Conservation (phyloP, 768 basidiomycete species). For the Trametes cubensis region DNA sequence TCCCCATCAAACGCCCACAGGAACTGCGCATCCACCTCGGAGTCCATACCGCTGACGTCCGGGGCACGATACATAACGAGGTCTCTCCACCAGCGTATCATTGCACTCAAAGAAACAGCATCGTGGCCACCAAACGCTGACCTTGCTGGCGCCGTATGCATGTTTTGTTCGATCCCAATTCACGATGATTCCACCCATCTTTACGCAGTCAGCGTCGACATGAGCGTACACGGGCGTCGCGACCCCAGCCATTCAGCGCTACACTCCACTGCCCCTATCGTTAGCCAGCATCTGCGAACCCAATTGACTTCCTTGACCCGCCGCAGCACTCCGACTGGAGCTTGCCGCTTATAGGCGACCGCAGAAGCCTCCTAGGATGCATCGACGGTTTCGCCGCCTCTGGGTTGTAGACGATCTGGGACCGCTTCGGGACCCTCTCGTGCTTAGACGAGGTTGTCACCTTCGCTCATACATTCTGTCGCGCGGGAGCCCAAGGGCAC, state of each 20-base stretch:
- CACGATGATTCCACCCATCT: background rate
- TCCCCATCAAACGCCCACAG: background rate
- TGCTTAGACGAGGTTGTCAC: no score
- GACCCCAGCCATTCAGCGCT: background rate
- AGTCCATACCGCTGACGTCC: constrained; percentile 11
- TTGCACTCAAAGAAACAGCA: background rate
- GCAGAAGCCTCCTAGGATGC: background rate
- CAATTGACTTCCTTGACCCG: constrained; percentile 10
- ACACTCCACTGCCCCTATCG: constrained; percentile 3
- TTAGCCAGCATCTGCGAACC: background rate
- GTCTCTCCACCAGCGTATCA: constrained; percentile 6
- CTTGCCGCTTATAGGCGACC: no score
- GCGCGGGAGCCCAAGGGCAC: background rate
- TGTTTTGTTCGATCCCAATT: no score
- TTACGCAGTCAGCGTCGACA: background rate
- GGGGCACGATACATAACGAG: constrained; percentile 1
- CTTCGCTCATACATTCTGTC: background rate
- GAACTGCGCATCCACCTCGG: background rate
- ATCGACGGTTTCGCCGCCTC: background rate
- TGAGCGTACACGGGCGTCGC: background rate
- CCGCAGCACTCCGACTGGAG: constrained; percentile 8
- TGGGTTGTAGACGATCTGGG: constrained; percentile 1
- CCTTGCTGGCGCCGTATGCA: no score
- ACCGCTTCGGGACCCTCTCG: constrained; percentile 5
- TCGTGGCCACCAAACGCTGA: no score